Evolutionary conservation across 2,329 filamentous ascomycete species (phyloP).

Genomic region (Corynespora cassiicola): DNA sequence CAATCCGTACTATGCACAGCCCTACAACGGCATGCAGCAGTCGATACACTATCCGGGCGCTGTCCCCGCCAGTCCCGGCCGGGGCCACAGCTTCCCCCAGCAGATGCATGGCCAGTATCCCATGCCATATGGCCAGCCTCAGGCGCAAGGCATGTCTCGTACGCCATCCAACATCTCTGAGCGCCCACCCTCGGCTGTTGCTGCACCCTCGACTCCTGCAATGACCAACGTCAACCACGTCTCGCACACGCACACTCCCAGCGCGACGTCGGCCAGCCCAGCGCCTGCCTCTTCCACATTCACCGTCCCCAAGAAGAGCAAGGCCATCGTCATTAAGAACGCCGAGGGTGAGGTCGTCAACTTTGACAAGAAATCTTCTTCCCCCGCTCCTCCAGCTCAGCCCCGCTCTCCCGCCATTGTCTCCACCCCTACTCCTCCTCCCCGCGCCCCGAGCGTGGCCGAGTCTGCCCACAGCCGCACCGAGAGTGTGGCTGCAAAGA

Average conservation of each 20-base stretch:
- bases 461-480: slow-evolving; percentile 70
- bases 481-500: slow-evolving; percentile 75
- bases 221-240: slow-evolving; percentile 50
- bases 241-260: slow-evolving; percentile 61
- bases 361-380: slow-evolving; percentile 57
- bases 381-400: slow-evolving; percentile 56
- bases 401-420: slow-evolving; percentile 69
- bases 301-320: slow-evolving; percentile 69
- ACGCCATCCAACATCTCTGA: slow-evolving; percentile 64
- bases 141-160: slow-evolving; percentile 71
- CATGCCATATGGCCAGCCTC: slow-evolving; percentile 61
- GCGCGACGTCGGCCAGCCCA: slow-evolving; percentile 63
- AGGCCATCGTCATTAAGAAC: slow-evolving; percentile 82
- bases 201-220: slow-evolving; percentile 65
- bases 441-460: slow-evolving; percentile 71
- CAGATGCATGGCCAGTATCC: slow-evolving; percentile 51
- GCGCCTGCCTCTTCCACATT: slow-evolving; percentile 68
- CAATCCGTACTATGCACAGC: slow-evolving; percentile 48
- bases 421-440: slow-evolving; percentile 71
- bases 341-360: slow-evolving; percentile 77
- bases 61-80: slow-evolving; percentile 53
- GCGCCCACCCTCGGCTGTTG: slow-evolving; percentile 65
- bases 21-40: slow-evolving; percentile 49
- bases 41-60: slow-evolving; percentile 52
- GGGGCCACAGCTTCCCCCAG: slow-evolving; percentile 55